Evolutionary conservation across 495 filamentous ascomycete species (phyloP), one percentile per base, ranked within the genome.

Genomic region (Hypoxylon perforatum): DNA sequence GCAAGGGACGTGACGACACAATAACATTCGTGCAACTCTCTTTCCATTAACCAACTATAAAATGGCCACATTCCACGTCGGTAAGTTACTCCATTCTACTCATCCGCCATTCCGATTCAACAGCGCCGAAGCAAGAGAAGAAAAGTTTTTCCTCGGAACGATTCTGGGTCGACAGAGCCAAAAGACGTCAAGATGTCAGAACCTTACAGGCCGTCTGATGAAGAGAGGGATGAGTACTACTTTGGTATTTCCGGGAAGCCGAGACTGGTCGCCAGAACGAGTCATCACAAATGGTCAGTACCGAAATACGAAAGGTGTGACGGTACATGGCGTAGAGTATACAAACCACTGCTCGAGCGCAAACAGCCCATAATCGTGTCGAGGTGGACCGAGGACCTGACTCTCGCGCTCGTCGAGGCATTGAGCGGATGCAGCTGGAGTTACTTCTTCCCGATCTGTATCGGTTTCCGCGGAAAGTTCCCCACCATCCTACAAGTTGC

Each of bases 261-360:
- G 12, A 57, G 41, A 47, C 30, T 57, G 25, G 54, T 57, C 2
- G 54, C 54, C 39, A 57, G 54, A 25, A 57, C 54, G 28, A 57
- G 54, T 38, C 17, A 9, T 4, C 18, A 57, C 12, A 21, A 22
- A 0, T 57, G 54, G 54, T 11, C 12, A 14, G 19, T 15, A 33
- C 22, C 54, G 3, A n/a, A 30, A 21, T 14, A 47, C 25, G 12
- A 1, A 15, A 2, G 8, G 4, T 39, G 22, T 9, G 46, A 28
- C 18, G 11, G 28, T n/a, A 35, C 21, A 14, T 22, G 46, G 21
- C 25, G 10, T 35, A 12, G 14, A n/a, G n/a, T n/a, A n/a, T n/a
- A n/a, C 15, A 57, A 57, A n/a, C 9, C 38, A 23, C 2, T 56
- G n/a, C 10, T 18, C 8, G 52, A 38, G 35, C 14, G 14, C 35